Evolutionary conservation across 768 basidiomycete genomes (phyloP).

Genomic region (Psilocybe cyanescens): DNA sequence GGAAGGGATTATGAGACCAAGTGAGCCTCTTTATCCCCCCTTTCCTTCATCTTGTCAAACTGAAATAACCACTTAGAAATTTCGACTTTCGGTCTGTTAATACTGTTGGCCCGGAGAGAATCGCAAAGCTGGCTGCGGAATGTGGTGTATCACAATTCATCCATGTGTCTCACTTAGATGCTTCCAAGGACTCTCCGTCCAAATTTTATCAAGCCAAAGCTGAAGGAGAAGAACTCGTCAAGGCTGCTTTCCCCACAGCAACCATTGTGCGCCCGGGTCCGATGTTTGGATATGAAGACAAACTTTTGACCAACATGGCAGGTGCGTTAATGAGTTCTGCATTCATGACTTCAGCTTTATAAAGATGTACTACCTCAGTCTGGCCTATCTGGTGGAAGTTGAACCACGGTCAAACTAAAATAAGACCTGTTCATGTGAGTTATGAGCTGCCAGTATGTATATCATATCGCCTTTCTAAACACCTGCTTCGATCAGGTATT

Average conservation of each 20-base stretch:
- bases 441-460: conserved; percentile 15
- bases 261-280: conserved; percentile 86
- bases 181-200: conserved; percentile 76
- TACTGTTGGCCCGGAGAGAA: conserved; percentile 79
- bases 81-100: conserved; percentile 84
- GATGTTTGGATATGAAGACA: conserved; percentile 97
- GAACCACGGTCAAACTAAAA: conserved; percentile 84
- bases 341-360: conserved; percentile 3
- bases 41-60: conserved; percentile 3
- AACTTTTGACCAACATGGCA: conserved; percentile 89
- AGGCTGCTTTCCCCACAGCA: conserved; percentile 79
- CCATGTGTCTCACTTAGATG: conserved; percentile 96
- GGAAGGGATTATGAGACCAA: conserved; percentile 96
- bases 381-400: conserved; percentile 95
- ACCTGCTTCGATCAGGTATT: conserved; percentile 59
- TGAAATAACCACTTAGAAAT: conserved; percentile 60
- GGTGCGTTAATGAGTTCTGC: conserved; percentile 48
- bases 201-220: conserved; percentile 89
- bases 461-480: conserved; percentile 19
- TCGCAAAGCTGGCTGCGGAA: conserved; percentile 81
- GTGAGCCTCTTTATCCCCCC: conserved; percentile 45
- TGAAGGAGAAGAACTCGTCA: conserved; percentile 87
- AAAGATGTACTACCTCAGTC: conserved; percentile 44
- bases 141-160: conserved; percentile 83
- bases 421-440: conserved; percentile 91